A percentile compares a stretch with the other conserved stretches of the same genome.
Evolutionary conservation across 2,329 filamentous ascomycete species (phyloP).

Genomic region (Neonectria faginata): DNA sequence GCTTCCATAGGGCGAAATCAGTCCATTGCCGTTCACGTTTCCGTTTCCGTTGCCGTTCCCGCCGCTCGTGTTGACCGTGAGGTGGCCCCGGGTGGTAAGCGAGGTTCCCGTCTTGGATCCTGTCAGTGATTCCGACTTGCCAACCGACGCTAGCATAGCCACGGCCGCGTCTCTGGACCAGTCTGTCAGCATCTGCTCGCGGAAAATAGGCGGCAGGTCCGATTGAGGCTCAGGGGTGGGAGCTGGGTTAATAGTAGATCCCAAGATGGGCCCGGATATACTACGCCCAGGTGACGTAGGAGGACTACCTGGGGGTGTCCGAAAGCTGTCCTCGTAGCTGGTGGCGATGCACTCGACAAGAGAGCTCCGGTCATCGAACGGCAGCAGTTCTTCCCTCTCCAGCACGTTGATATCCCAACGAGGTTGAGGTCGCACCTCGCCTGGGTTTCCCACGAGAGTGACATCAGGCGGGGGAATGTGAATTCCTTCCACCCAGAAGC

Average conservation of each 20-base stretch:
- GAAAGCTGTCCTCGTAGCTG: conserved; percentile 72
- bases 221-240: conserved; percentile 55
- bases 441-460: conserved; percentile 69
- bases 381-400: conserved; percentile 73
- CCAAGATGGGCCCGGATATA: conserved; percentile 71
- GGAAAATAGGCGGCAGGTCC: conserved; percentile 74
- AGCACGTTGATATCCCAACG: conserved; percentile 64
- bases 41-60: conserved; percentile 52
- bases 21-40: conserved; percentile 51
- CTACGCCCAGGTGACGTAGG: conserved; percentile 75
- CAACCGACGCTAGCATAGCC: conserved; percentile 73
- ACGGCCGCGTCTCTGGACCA: conserved; percentile 85
- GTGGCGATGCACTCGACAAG: conserved; percentile 81
- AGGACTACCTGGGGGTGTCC: conserved; percentile 77
- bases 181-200: conserved; percentile 79
- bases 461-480: conserved; percentile 75
- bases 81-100: conserved; percentile 63
- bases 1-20: conserved; percentile 62
- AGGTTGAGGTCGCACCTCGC: conserved; percentile 56
- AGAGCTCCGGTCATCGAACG: conserved; percentile 78
- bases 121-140: conserved; percentile 78
- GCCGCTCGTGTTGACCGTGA: conserved; percentile 64
- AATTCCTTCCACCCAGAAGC: conserved; percentile 83
- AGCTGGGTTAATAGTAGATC: conserved; percentile 57
- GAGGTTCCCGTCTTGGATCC: conserved; percentile 78